Evolutionary conservation across 306 rosid genomes (phyloP).

Genomic region (Gleditsia sinensis): DNA sequence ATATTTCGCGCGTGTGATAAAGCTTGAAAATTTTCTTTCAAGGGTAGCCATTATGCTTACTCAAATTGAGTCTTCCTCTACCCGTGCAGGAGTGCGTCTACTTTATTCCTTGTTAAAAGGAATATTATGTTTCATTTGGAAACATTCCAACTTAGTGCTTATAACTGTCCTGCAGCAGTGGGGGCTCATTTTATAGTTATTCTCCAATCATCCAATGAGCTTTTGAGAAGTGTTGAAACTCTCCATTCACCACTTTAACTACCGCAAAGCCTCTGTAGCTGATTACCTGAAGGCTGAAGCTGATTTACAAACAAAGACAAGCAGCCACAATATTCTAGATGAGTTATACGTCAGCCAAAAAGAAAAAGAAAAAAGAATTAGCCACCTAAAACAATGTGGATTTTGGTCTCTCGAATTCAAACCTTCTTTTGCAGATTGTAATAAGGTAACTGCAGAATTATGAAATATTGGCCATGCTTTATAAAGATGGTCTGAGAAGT

Average conservation of each 20-base stretch:
- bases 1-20: background rate
- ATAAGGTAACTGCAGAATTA: background rate
- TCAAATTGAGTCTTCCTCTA: no score
- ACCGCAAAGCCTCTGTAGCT: slow-evolving; percentile 26
- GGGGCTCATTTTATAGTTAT: slow-evolving; percentile 27
- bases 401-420: slow-evolving; percentile 14
- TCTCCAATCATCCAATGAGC: slow-evolving; percentile 36
- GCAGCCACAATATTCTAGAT: slow-evolving; percentile 19
- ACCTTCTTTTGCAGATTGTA: slow-evolving; percentile 28
- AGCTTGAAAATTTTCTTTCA: background rate
- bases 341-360: no score
- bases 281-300: no score
- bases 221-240: slow-evolving; percentile 38
- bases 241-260: slow-evolving; percentile 43
- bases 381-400: no score
- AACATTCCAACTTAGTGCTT: slow-evolving; percentile 28
- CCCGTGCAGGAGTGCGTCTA: no score
- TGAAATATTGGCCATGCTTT: slow-evolving; percentile 38
- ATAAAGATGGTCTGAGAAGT: slow-evolving; percentile 45
- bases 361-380: no score
- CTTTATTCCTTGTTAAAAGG: no score
- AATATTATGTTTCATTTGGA: slow-evolving; percentile 21
- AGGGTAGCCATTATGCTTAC: slow-evolving; percentile 26
- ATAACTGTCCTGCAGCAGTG: slow-evolving; percentile 31
- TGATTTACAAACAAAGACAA: background rate